Evolutionary conservation across 208 protist genomes (phyloP).

Genomic region (Trypanosoma cruzi): DNA sequence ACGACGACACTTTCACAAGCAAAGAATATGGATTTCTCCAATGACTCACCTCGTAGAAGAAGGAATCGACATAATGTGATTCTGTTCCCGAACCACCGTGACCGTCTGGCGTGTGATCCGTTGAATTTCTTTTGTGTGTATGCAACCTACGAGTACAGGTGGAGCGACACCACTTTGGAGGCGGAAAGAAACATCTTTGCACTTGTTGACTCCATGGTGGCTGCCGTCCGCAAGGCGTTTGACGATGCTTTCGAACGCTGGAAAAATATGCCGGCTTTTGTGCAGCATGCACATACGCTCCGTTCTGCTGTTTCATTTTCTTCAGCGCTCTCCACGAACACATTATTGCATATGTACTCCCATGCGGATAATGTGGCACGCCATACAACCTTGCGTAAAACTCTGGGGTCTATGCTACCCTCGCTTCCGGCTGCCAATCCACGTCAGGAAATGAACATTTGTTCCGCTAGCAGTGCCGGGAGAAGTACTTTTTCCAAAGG

Average conservation of each 20-base stretch:
- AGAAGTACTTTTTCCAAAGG: neutral
- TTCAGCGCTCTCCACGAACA: conserved; percentile 4
- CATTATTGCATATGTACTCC: conserved; percentile 5
- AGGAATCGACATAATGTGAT: conserved; percentile 26
- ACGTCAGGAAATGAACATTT: neutral
- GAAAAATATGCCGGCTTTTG: conserved; percentile 17
- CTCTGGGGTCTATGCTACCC: neutral
- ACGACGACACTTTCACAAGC: neutral
- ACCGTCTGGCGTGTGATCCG: conserved; percentile 71
- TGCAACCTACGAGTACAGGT: conserved; percentile 52
- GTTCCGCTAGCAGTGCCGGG: neutral
- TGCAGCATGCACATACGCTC: conserved; percentile 41
- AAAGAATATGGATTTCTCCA: neutral
- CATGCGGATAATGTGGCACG: neutral
- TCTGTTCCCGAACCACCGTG: conserved; percentile 55
- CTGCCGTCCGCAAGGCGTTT: conserved; percentile 14
- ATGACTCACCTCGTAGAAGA: neutral
- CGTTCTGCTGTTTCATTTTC: conserved; percentile 31
- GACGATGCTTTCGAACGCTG: conserved; percentile 21
- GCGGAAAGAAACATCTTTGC: conserved; percentile 36
- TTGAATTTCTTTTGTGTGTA: conserved; percentile 71
- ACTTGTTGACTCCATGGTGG: conserved; percentile 47
- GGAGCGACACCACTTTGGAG: conserved; percentile 38
- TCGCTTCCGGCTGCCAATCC: neutral
- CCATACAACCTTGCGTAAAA: neutral